Evolutionary conservation across 1,284 basidiomycete species (phyloP), one percentile per base, ranked within the genome.

Genomic region (Kwoniella shivajii): DNA sequence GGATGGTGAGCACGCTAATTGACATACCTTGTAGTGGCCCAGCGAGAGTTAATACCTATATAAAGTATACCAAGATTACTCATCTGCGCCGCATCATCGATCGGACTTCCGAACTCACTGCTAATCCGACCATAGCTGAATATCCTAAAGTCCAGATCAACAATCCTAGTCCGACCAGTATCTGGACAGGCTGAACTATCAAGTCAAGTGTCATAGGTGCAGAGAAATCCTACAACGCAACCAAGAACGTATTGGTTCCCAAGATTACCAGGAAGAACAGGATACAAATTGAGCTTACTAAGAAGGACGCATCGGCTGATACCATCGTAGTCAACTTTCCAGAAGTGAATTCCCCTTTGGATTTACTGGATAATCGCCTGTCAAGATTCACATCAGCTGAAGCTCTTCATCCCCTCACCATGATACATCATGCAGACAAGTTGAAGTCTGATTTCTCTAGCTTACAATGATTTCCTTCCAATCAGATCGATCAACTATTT

Each of bases 281-380:
- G n/a, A n/a, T n/a, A n/a, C n/a, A n/a, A n/a, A n/a, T n/a, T n/a
- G n/a, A n/a, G 84, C 84, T 81, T 80, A 71, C 52, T 24, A 86
- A 84, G 26, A 79, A 80, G 55, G 80, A 82, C 1, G 73, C 77
- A 26, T 88, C 86, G 26, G 86, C 82, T 3, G 84, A 84, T 24
- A 88, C 86, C 81, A 88, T 84, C 0, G 86, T 88, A 7, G 85
- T 88, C 52, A 88, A 85, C 70, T 53, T 50, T 11, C 60, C 61
- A 31, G 24, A 54, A 3, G 55, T 60, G 31, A 59, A 45, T 26
- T 56, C 54, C 1, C 54, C 20, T 52, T 56, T 59, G 26, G 64
- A 47, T 30, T 24, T 44, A 18, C 53, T 47, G 16, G 59, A 64
- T 29, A 64, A 38, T 14, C 52, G 54, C 61, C 57, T 61, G 26